Conservation (phyloP, 2,329 filamentous ascomycete species). For the Cercospora beticola region DNA sequence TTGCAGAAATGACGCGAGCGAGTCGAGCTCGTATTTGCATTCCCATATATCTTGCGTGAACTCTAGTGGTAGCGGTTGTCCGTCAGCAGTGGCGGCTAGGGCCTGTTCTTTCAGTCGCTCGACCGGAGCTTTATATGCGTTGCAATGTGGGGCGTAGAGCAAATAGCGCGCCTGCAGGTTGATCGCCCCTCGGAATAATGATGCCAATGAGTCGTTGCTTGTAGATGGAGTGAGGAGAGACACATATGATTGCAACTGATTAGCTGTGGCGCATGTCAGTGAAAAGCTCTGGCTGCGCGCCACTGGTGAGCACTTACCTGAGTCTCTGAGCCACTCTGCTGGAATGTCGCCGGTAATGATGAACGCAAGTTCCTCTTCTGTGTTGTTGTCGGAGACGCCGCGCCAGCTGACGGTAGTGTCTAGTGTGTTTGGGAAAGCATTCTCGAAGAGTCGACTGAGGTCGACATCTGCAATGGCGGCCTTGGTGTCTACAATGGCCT, state of each 20-base stretch:
- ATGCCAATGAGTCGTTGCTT: slow-evolving; percentile 56
- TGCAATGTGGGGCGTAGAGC: slow-evolving; percentile 55
- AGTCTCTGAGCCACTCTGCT: slow-evolving; percentile 46
- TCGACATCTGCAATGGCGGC: slow-evolving; percentile 51
- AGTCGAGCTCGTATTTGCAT: slow-evolving; percentile 55
- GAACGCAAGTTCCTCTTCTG: slow-evolving; percentile 63
- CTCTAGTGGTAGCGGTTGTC: slow-evolving; percentile 45
- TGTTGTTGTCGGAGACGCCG: slow-evolving; percentile 53
- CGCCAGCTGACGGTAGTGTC: slow-evolving; percentile 90
- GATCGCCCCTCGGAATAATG: slow-evolving; percentile 66
- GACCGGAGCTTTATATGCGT: slow-evolving; percentile 50
- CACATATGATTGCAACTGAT: slow-evolving; percentile 69
- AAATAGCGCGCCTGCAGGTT: slow-evolving; percentile 69
- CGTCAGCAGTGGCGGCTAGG: slow-evolving; percentile 39
- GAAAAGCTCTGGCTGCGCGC: neutral
- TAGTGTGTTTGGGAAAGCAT: slow-evolving; percentile 68
- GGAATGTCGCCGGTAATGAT: slow-evolving; percentile 60
- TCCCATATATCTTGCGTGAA: slow-evolving; percentile 48
- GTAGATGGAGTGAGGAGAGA: slow-evolving; percentile 51
- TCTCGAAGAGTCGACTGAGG: slow-evolving; percentile 67
- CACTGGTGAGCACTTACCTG: neutral
- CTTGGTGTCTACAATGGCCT: slow-evolving; percentile 33
- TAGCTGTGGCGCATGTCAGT: slow-evolving; percentile 39
- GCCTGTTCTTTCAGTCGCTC: slow-evolving; percentile 29
- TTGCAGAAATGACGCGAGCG: slow-evolving; percentile 50